Base-by-base conservation (phyloP, 768 basidiomycete genomes). In the Rhodotorula sphaerocarpa region DNA sequence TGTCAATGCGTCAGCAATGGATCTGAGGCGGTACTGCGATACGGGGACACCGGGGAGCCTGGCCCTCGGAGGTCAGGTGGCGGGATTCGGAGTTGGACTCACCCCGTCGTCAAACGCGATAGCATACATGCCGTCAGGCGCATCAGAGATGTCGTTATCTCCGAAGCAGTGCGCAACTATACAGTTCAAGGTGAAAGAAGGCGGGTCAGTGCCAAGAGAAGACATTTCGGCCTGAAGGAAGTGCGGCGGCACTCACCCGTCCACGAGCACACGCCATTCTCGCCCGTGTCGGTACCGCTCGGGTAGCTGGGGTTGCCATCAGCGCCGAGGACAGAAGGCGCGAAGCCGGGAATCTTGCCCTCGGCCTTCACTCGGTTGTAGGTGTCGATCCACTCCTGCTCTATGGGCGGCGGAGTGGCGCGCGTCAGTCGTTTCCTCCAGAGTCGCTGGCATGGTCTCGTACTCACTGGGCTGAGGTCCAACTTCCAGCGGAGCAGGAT, bases 51-150 rank as follows among this genome's bases (percentile, higher is more conserved):
- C n/a, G n/a, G n/a, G n/a, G n/a, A n/a, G n/a, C n/a, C n/a, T n/a
- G n/a, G n/a, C n/a, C n/a, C n/a, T n/a, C n/a, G n/a, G n/a, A n/a
- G n/a, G n/a, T n/a, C n/a, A 10, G 25, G 16, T 11, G 6, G 15
- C 14, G 36, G 7, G 7, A 10, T 5, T n/a, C 3, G 36, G 27
- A 5, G 45, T 23, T 18, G 3, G 9, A 14, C 31, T 31, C 31
- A 56, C 55, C 1, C 90, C 90, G 71, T 90, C 89, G 71, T 91
- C 89, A 72, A 90, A 90, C 51, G 82, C 79, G 57, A 82, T 77
- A 3, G 78, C 67, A 51, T 88, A 76, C 55, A 79, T 76, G 12
- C 87, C 86, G 34, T 79, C 74, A 0, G 90, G 90, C 1, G 85
- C 86, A 63, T 91, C 82, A 82, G 84, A 86, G 52, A 88, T 71